Evolutionary conservation across 2,329 filamentous ascomycete species (phyloP).

Genomic region (Venturia effusa): DNA sequence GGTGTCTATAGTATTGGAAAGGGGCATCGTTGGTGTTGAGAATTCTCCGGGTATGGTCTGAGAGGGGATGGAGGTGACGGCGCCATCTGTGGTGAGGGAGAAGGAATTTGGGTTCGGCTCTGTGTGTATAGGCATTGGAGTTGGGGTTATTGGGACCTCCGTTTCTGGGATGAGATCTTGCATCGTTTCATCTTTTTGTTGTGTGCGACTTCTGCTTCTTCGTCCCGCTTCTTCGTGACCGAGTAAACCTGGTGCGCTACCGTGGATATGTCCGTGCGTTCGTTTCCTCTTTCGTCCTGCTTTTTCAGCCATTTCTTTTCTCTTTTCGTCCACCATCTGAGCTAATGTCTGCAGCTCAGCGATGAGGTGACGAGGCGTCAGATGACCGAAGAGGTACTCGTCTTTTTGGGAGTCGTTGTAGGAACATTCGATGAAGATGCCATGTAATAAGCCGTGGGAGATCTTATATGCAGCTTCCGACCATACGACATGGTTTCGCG

Average conservation of each 20-base stretch:
- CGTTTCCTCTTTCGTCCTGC: conserved; percentile 8
- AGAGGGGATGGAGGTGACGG: neutral
- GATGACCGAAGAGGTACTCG: conserved; percentile 73
- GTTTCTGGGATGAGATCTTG: neutral
- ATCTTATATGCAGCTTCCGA: conserved; percentile 80
- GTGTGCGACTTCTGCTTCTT: neutral
- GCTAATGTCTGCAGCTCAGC: conserved; percentile 68
- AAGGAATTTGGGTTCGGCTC: conserved; percentile 10
- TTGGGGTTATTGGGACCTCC: neutral
- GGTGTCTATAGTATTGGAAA: neutral
- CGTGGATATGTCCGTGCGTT: neutral
- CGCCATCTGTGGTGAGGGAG: neutral
- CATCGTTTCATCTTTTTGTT: conserved; percentile 3
- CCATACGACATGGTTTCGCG: conserved; percentile 78
- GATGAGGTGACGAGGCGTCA: conserved; percentile 73
- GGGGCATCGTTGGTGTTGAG: neutral
- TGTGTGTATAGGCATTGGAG: conserved; percentile 3
- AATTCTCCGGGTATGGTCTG: neutral
- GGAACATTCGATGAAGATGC: conserved; percentile 92
- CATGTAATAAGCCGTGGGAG: conserved; percentile 56
- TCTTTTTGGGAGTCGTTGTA: conserved; percentile 74
- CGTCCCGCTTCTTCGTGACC: neutral
- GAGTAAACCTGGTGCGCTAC: neutral
- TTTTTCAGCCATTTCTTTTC: conserved; percentile 2
- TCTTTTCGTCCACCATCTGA: conserved; percentile 50